phyloP scores from a whole-genome alignment of 2,329 filamentous ascomycete genomes.

The Colletotrichum caudatum region DNA sequence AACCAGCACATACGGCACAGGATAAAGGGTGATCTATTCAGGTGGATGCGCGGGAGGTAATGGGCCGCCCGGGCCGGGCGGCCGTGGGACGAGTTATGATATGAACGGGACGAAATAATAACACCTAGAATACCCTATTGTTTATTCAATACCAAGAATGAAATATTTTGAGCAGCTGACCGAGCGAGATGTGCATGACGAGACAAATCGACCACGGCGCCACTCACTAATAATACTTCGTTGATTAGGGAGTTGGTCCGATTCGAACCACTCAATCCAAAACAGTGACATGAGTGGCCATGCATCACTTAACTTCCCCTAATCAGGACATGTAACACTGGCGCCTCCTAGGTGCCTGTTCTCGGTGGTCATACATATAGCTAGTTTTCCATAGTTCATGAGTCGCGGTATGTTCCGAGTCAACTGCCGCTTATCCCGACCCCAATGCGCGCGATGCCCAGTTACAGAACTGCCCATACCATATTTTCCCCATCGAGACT shows the following conservation, averaged over 20 bases:
- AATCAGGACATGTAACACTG: not conserved
- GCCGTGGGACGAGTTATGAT: constrained; percentile 27
- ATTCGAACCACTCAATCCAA: not conserved
- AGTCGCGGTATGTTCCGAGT: not conserved
- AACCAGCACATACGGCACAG: constrained; percentile 48
- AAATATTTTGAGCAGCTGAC: not conserved
- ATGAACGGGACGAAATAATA: constrained; percentile 34
- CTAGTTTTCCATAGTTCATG: not conserved
- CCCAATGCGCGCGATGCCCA: not conserved
- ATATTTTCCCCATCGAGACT: not conserved
- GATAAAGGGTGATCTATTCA: constrained; percentile 34
- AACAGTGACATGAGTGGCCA: not conserved
- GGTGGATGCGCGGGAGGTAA: constrained; percentile 25
- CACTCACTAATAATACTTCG: not conserved
- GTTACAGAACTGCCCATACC: not conserved
- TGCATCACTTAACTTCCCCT: not conserved
- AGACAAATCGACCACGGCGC: too few relatives aligned
- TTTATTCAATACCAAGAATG: constrained; percentile 27
- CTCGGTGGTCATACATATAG: not conserved
- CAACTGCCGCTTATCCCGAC: too few relatives aligned
- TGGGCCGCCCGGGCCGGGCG: not conserved
- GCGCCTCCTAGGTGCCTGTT: not conserved
- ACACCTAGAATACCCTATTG: constrained; percentile 34
- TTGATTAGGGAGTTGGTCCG: too few relatives aligned
- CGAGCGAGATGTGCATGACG: fast-evolving